Conservation (phyloP, 2,329 filamentous ascomycete species). For the Hirsutella minnesotensis region DNA sequence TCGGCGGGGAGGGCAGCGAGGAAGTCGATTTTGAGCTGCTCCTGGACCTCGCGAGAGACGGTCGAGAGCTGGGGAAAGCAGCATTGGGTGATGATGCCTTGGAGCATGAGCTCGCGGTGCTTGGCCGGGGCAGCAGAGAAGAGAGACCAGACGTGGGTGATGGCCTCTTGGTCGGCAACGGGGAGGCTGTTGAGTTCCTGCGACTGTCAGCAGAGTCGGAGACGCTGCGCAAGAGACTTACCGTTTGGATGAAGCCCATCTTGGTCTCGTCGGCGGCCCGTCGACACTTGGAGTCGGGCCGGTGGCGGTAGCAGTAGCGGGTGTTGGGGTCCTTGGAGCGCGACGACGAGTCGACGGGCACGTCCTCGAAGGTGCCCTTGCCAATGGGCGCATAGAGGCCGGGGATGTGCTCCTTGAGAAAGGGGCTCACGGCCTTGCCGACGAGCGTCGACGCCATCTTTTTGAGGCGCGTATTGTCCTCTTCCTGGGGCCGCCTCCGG, state of each 20-base stretch:
- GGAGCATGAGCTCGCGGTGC: slow-evolving; percentile 90
- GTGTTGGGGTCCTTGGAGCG: slow-evolving; percentile 55
- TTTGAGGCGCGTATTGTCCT: slow-evolving; percentile 35
- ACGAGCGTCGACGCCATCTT: slow-evolving; percentile 56
- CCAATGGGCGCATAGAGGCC: slow-evolving; percentile 74
- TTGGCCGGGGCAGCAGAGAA: slow-evolving; percentile 93
- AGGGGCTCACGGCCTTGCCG: slow-evolving; percentile 71
- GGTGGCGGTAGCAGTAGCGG: slow-evolving; percentile 90
- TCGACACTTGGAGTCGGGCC: slow-evolving; percentile 86
- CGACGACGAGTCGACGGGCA: slow-evolving; percentile 8
- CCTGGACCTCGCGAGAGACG: slow-evolving; percentile 79
- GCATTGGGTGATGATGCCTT: slow-evolving; percentile 90
- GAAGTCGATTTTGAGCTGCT: slow-evolving; percentile 97
- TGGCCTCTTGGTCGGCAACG: slow-evolving; percentile 81
- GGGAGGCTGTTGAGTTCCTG: slow-evolving; percentile 75
- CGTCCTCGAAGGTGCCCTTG: slow-evolving; percentile 30
- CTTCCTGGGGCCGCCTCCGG: slow-evolving; percentile 36
- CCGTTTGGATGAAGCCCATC: slow-evolving; percentile 88
- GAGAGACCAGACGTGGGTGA: slow-evolving; percentile 93
- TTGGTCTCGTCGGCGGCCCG: slow-evolving; percentile 88
- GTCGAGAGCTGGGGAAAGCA: slow-evolving; percentile 96
- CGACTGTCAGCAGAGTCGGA: slow-evolving; percentile 2
- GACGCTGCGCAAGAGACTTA: slow-evolving; percentile 29
- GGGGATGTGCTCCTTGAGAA: slow-evolving; percentile 83
- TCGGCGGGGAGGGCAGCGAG: slow-evolving; percentile 78